Evolutionary conservation across 192 early-diverging fungal genomes (phyloP).

Genomic region (Umbelopsis sp.): DNA sequence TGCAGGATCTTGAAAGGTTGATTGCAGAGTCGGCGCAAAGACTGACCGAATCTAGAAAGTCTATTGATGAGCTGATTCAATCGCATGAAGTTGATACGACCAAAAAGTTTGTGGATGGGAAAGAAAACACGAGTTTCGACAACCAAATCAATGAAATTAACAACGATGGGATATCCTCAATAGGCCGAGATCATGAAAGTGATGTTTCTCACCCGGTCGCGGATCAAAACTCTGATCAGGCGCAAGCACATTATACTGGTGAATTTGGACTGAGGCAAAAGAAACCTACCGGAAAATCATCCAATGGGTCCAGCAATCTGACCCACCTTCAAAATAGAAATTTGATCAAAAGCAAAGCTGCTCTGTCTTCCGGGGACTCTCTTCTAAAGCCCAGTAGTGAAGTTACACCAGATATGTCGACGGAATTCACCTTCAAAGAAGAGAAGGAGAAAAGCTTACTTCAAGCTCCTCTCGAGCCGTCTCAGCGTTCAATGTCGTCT

Average conservation of each 20-base stretch:
- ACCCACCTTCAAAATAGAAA: background rate
- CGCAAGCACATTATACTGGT: background rate
- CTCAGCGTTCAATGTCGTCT: background rate
- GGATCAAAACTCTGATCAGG: background rate
- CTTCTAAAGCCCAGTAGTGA: background rate
- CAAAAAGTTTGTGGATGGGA: background rate
- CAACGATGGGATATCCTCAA: background rate
- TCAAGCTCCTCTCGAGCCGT: constrained; percentile 9
- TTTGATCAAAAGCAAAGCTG: background rate
- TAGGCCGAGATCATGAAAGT: background rate
- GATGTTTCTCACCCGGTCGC: background rate
- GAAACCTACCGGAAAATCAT: background rate
- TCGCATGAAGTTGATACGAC: constrained; percentile 16
- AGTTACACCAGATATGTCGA: background rate
- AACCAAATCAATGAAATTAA: background rate
- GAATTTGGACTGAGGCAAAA: background rate
- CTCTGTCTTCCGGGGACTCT: background rate
- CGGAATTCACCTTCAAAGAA: background rate
- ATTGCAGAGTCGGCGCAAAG: constrained; percentile 17
- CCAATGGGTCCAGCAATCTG: background rate
- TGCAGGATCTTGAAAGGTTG: constrained; percentile 9
- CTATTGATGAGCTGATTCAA: constrained; percentile 20
- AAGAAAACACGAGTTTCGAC: background rate
- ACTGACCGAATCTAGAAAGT: constrained; percentile 13
- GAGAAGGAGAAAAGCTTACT: constrained; percentile 12